phyloP scores from a whole-genome alignment of 2,329 filamentous ascomycete genomes.

The Colletotrichum sojae region DNA sequence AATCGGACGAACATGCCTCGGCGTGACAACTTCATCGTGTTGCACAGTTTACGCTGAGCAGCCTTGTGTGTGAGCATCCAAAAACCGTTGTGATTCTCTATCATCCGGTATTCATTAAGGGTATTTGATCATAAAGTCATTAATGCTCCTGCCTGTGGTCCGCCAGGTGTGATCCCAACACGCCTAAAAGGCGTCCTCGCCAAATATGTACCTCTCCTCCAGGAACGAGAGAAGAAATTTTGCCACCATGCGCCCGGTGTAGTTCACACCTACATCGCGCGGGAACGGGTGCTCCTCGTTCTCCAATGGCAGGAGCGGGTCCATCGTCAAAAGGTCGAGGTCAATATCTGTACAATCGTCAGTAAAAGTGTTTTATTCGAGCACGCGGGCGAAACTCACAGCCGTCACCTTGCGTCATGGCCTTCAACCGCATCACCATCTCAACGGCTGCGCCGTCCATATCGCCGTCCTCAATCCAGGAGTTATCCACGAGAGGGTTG shows the following conservation, averaged over 20 bases:
- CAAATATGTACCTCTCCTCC: constrained; percentile 65
- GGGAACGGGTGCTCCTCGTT: constrained; percentile 62
- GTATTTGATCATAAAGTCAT: constrained; percentile 20
- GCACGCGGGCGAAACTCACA: constrained; percentile 56
- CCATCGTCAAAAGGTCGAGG: constrained; percentile 61
- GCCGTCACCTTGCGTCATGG: constrained; percentile 58
- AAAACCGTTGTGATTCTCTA: neutral
- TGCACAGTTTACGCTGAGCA: neutral
- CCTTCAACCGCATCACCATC: constrained; percentile 61
- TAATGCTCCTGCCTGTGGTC: neutral
- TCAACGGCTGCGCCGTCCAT: constrained; percentile 62
- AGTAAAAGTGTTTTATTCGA: neutral
- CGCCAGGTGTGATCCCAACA: neutral
- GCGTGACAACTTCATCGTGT: neutral
- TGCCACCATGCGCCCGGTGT: constrained; percentile 66
- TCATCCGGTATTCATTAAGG: neutral
- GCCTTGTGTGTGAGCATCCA: neutral
- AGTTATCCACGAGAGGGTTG: constrained; percentile 67
- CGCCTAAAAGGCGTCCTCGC: constrained; percentile 26
- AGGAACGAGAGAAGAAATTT: constrained; percentile 70
- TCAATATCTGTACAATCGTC: constrained; percentile 52
- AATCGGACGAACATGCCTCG: constrained; percentile 69
- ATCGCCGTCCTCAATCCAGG: constrained; percentile 58
- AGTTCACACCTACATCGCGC: constrained; percentile 63
- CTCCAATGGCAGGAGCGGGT: constrained; percentile 58